These are phyloP conservation scores for Entophlyctis helioformis DNA, from an alignment of 192 early-diverging fungal species.

Conservation along the genomic window DNA sequence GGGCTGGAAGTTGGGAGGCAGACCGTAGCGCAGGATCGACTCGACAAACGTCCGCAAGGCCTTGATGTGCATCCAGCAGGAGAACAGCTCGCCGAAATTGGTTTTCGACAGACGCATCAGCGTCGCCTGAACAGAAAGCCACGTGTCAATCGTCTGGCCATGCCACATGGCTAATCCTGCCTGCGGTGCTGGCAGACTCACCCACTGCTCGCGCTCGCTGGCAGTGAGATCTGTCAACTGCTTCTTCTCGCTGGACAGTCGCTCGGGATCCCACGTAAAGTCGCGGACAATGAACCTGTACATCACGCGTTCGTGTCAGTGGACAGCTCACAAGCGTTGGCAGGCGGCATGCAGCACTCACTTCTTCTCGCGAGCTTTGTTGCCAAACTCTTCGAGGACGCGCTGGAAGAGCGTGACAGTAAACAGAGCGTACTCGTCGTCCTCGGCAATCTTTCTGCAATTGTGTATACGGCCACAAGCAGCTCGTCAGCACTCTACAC, in stretches of 20 bases:
- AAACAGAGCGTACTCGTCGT: constrained; percentile 88
- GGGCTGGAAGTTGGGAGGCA: constrained; percentile 86
- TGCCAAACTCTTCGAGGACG: constrained; percentile 78
- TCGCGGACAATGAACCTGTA: constrained; percentile 85
- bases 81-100: constrained; percentile 88
- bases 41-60: constrained; percentile 92
- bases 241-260: constrained; percentile 46
- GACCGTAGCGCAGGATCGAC: constrained; percentile 90
- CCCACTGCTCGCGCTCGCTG: constrained; percentile 71
- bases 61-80: constrained; percentile 92
- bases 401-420: constrained; percentile 87
- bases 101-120: constrained; percentile 79
- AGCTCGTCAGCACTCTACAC: background rate
- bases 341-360: constrained; percentile 5
- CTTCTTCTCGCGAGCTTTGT: constrained; percentile 81
- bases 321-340: too few species aligned
- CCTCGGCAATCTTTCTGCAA: constrained; percentile 70
- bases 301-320: too few species aligned
- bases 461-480: too few species aligned
- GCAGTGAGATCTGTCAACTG: constrained; percentile 51
- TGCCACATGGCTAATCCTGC: background rate
- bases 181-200: constrained; percentile 5
- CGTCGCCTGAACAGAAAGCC: constrained; percentile 48
- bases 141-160: too few species aligned
- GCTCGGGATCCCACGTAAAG: constrained; percentile 82